A percentile compares a stretch with the other conserved stretches of the same genome.
Evolutionary conservation across 306 rosid genomes (phyloP).

Genomic region (Inga oerstediana): DNA sequence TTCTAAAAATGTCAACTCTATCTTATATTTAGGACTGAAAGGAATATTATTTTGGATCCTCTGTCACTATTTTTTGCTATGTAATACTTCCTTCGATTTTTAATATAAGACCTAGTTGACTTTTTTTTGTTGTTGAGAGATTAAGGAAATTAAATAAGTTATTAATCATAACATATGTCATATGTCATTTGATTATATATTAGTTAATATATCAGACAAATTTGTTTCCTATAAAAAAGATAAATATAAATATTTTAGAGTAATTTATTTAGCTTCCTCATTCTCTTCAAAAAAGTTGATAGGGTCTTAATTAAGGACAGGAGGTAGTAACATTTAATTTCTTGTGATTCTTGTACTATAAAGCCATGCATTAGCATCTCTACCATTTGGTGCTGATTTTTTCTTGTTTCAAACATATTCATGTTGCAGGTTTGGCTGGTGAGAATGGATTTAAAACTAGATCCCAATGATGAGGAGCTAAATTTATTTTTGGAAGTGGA

Average conservation of each 20-base stretch:
- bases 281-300: too few relatives aligned
- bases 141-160: too few relatives aligned
- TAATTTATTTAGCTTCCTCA: too few relatives aligned
- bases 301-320: rapidly evolving
- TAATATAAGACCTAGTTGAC: too few relatives aligned
- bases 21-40: too few relatives aligned
- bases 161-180: too few relatives aligned
- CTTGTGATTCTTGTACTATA: slow-evolving; percentile 1
- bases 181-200: too few relatives aligned
- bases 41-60: slow-evolving; percentile 7
- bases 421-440: slow-evolving; percentile 72
- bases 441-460: slow-evolving; percentile 71
- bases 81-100: not conserved
- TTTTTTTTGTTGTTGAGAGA: too few relatives aligned
- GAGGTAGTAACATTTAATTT: not conserved
- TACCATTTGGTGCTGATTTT: slow-evolving; percentile 23
- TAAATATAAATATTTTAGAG: too few relatives aligned
- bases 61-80: not conserved
- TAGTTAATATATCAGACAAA: too few relatives aligned
- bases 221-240: too few relatives aligned
- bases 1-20: too few relatives aligned
- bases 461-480: slow-evolving; percentile 63
- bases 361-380: not conserved
- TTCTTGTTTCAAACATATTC: slow-evolving; percentile 20
- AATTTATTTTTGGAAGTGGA: slow-evolving; percentile 83